Evolutionary conservation across 2,329 filamentous ascomycete species (phyloP), one percentile per base, ranked within the genome.

Genomic region (Exophiala alcalophila): DNA sequence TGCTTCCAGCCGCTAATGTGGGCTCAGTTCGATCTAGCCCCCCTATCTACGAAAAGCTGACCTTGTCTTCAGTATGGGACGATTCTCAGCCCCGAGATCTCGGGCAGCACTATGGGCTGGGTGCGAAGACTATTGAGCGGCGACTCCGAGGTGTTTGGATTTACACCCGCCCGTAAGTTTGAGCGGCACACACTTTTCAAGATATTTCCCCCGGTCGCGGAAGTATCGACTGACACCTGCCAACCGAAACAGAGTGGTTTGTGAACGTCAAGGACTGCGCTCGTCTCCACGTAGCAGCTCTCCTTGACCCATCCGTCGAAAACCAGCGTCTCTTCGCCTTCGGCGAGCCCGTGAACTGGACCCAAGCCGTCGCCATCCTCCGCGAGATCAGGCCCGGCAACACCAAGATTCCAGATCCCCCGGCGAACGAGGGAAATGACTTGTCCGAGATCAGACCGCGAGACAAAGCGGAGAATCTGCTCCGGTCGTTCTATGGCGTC

Each of bases 251-350:
- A 44, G 41, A 47, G 16, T 47, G 33, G 27, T 47, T 36, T 20
- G 26, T 48, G 14, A 62, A 75, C 50, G 67, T 73, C 0, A 60
- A 69, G 11, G 76, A 80, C 35, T 55, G 55, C 2, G 77, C 73
- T 0, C 61, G 69, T 0, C 57, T 81, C 0, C 76, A 80, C 25
- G 63, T 79, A 2, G 69, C 72, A 2, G 77, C 70, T 0, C 60
- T 74, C 4, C 61, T 77, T 0, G 61, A 76, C 16, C 61, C 65
- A 0, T 60, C 64, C 0, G 65, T 78, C 0, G 44, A 59, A 2
- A 64, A 65, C 0, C 69, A 80, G 52, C 68, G 78, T 1, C 57
- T 82, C 5, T 77, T 80, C 54, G 77, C 64, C 1, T 76, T 73
- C 37, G 74, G 71, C 0, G 61, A 65, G 1, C 65, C 65, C 0